Evolutionary conservation across 192 early-diverging fungal species (phyloP).

Genomic region (Podila clonocystis): DNA sequence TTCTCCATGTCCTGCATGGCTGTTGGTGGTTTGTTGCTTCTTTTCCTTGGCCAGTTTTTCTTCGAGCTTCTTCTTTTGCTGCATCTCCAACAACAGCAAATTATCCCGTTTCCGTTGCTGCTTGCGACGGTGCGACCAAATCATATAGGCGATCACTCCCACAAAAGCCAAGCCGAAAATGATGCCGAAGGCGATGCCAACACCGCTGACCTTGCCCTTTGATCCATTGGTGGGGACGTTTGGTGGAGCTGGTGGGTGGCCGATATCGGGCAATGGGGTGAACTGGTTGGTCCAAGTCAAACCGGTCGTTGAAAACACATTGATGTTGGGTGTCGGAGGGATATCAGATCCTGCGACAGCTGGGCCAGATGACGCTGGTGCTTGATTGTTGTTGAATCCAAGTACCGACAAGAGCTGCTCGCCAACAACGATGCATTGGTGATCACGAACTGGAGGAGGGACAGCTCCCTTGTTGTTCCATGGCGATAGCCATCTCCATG

Average conservation of each 20-base stretch:
- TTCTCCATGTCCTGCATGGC: neutral
- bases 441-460: slow-evolving; percentile 34
- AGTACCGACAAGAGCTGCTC: slow-evolving; percentile 34
- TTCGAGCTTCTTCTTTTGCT: slow-evolving; percentile 20
- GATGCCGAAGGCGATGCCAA: slow-evolving; percentile 23
- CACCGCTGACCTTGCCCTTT: slow-evolving; percentile 24
- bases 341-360: neutral
- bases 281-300: slow-evolving; percentile 23
- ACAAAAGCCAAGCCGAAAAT: slow-evolving; percentile 26
- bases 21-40: slow-evolving; percentile 2
- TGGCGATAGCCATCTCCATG: slow-evolving; percentile 32
- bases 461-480: neutral
- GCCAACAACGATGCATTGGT: slow-evolving; percentile 37
- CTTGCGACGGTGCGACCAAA: slow-evolving; percentile 19
- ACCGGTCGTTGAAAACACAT: slow-evolving; percentile 26
- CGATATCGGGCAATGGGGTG: slow-evolving; percentile 19
- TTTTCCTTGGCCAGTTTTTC: slow-evolving; percentile 15
- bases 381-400: slow-evolving; percentile 37
- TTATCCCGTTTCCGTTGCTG: slow-evolving; percentile 16
- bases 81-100: slow-evolving; percentile 21
- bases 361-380: slow-evolving; percentile 13
- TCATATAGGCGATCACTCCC: slow-evolving; percentile 23
- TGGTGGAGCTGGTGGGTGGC: slow-evolving; percentile 20
- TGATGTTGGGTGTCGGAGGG: slow-evolving; percentile 22
- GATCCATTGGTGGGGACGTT: slow-evolving; percentile 15